Conservation (phyloP, 1,139 yeast genomes). For the Blastobotrys indianensis region DNA sequence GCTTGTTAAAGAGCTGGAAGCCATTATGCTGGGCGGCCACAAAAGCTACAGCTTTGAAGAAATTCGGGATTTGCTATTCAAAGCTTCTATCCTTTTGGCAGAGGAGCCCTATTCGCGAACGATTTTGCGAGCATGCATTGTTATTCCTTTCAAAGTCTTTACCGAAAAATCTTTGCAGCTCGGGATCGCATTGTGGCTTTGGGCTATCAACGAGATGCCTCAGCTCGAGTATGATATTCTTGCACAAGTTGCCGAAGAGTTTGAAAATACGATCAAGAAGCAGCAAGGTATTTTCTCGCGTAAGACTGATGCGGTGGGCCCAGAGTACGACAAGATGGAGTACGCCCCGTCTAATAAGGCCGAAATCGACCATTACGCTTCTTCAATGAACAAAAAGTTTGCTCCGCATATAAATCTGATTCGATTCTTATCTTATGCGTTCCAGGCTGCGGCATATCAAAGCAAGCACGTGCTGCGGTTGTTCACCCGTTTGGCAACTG, state of each 20-base stretch:
- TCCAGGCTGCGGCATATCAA: slow-evolving; percentile 73
- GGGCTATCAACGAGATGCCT: slow-evolving; percentile 65
- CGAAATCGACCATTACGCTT: slow-evolving; percentile 50
- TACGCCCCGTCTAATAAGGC: slow-evolving; percentile 78
- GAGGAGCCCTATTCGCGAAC: slow-evolving; percentile 19
- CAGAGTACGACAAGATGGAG: slow-evolving; percentile 75
- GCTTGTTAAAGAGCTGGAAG: slow-evolving; percentile 19
- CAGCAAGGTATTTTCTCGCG: slow-evolving; percentile 62
- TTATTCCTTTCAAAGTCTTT: slow-evolving; percentile 64
- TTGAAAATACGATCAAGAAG: slow-evolving; percentile 62
- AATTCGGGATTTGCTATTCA: slow-evolving; percentile 27
- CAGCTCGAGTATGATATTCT: slow-evolving; percentile 55
- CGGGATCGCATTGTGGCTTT: slow-evolving; percentile 75
- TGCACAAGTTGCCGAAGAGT: slow-evolving; percentile 59
- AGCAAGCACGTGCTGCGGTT: slow-evolving; percentile 65
- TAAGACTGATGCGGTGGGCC: slow-evolving; percentile 50
- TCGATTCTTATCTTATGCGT: slow-evolving; percentile 67
- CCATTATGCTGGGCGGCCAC: slow-evolving; percentile 2
- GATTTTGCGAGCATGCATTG: slow-evolving; percentile 39
- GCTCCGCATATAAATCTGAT: slow-evolving; percentile 71
- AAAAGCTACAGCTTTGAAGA: slow-evolving; percentile 17
- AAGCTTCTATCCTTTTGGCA: slow-evolving; percentile 26
- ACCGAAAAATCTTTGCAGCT: slow-evolving; percentile 56
- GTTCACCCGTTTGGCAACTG: slow-evolving; percentile 56
- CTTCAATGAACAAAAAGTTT: slow-evolving; percentile 45